Percentiles rank a stretch among this genome's conserved stretches.
Evolutionary conservation across 805 yeast species (phyloP).

Genomic region (Ascoidea rubescens): DNA sequence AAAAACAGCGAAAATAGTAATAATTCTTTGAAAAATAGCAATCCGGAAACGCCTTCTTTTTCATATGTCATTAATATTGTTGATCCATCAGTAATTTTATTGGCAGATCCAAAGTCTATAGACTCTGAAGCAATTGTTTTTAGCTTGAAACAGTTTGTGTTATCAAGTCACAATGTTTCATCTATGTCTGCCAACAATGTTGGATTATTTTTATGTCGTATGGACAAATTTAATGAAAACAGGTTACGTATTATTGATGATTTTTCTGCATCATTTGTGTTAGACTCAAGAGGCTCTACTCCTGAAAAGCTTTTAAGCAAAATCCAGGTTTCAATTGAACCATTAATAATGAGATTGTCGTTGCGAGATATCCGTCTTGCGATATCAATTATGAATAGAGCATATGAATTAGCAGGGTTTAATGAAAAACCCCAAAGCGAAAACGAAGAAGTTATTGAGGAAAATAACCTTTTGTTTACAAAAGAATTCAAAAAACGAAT

Average conservation of each 20-base stretch:
- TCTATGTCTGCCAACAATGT: slow-evolving; percentile 61
- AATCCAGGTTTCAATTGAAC: slow-evolving; percentile 63
- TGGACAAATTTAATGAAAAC: slow-evolving; percentile 51
- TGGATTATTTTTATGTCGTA: slow-evolving; percentile 74
- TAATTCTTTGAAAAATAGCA: background rate
- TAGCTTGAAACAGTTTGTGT: slow-evolving; percentile 64
- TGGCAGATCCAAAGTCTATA: slow-evolving; percentile 61
- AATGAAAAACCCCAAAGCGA: slow-evolving; percentile 7
- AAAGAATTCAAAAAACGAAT: slow-evolving; percentile 50
- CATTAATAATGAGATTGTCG: slow-evolving; percentile 68
- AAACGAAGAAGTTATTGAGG: slow-evolving; percentile 5
- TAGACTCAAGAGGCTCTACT: slow-evolving; percentile 60
- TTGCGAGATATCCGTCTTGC: slow-evolving; percentile 80
- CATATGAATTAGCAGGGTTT: slow-evolving; percentile 34
- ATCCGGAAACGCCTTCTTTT: slow-evolving; percentile 12
- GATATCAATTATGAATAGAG: slow-evolving; percentile 54
- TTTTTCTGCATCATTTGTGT: slow-evolving; percentile 62
- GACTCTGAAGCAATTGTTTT: slow-evolving; percentile 84
- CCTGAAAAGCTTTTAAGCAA: slow-evolving; percentile 42
- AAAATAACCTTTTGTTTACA: slow-evolving; percentile 29
- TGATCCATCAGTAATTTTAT: slow-evolving; percentile 61
- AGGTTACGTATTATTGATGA: slow-evolving; percentile 75
- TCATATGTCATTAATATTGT: slow-evolving; percentile 56
- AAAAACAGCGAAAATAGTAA: background rate
- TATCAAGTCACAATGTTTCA: slow-evolving; percentile 53